Evolutionary conservation across 768 basidiomycete genomes (phyloP), one percentile per base, ranked within the genome.

Genomic region (Pisolithus albus): DNA sequence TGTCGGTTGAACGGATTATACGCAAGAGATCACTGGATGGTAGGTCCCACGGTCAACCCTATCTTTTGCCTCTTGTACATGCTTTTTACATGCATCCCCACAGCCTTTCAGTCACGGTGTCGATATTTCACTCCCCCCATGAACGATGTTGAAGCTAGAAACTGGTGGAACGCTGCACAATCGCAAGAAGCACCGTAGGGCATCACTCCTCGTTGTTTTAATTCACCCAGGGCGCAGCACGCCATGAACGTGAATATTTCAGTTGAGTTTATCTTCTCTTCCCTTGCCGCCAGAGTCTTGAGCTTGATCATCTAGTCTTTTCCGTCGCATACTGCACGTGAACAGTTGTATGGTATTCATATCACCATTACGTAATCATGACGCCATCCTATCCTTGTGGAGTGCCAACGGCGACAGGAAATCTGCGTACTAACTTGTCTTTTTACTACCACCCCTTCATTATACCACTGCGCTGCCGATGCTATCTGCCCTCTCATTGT

Each of bases 31-130:
- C 86, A 28, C 68, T 84, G 47, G 83, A 89, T 61, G 88, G 88
- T 83, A 59, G 61, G 79, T 45, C 32, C 4, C 56, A 50, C 21
- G 56, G 54, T 54, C 57, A 44, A 56, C 57, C 56, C 46, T 60
- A 37, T 42, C 45, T 42, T 60, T 30, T 46, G 47, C 45, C 42
- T 53, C 39, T 51, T 47, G 36, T 46, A 39, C 47, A 28, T 39
- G 13, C 34, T 38, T 13, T 47, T 65, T 44, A 65, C 54, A 58
- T 47, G 46, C 58, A 53, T 37, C 30, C 8, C 21, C 41, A 61
- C 65, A 92, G 89, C 86, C 30, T 92, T 92, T 64, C 76, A 76
- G 52, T 77, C 85, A 42, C 83, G 88, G 46, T 92, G 89, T 71
- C 80, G 78, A 62, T 90, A 85, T 64, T 92, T 90, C 65, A 71